These are phyloP conservation scores for Leccinum sublutescens DNA, from an alignment of 768 basidiomycete species.

Conservation along the genomic window DNA sequence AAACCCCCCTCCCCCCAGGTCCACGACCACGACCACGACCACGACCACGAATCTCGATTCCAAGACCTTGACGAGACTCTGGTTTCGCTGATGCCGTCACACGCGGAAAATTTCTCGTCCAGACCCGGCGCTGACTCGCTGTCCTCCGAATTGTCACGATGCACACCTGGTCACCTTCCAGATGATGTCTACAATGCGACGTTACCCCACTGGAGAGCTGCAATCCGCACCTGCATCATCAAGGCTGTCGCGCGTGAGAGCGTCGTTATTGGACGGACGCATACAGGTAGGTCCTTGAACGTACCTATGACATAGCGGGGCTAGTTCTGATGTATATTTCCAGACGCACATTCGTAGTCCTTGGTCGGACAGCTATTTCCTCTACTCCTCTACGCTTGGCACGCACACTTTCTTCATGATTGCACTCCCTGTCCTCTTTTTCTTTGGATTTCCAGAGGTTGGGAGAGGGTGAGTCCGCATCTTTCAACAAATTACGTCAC, in stretches of 20 bases:
- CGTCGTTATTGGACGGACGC: conserved; percentile 50
- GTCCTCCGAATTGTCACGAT: background rate
- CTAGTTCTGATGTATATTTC: background rate
- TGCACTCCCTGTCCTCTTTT: conserved; percentile 80
- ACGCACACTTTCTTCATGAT: conserved; percentile 96
- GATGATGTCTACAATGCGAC: conserved; percentile 64
- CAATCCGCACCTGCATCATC: conserved; percentile 54
- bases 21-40: too few species aligned
- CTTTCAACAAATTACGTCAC: background rate
- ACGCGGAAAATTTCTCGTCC: background rate
- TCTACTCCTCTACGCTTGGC: conserved; percentile 76
- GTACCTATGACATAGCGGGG: background rate
- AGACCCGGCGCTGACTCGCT: background rate
- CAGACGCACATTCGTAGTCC: conserved; percentile 58
- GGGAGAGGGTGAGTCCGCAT: conserved; percentile 66
- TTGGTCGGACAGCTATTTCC: conserved; percentile 77
- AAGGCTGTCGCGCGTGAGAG: conserved; percentile 58
- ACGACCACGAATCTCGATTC: background rate
- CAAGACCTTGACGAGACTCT: background rate
- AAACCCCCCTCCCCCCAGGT: too few species aligned
- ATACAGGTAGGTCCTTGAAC: conserved; percentile 56
- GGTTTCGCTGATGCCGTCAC: conserved; percentile 2
- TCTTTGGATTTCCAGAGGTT: conserved; percentile 75
- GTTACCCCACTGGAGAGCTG: conserved; percentile 65
- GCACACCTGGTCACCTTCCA: conserved; percentile 17